These are phyloP conservation scores for Shiraia bambusicola DNA, from an alignment of 2,329 filamentous ascomycete genomes.

Conservation along the genomic window DNA sequence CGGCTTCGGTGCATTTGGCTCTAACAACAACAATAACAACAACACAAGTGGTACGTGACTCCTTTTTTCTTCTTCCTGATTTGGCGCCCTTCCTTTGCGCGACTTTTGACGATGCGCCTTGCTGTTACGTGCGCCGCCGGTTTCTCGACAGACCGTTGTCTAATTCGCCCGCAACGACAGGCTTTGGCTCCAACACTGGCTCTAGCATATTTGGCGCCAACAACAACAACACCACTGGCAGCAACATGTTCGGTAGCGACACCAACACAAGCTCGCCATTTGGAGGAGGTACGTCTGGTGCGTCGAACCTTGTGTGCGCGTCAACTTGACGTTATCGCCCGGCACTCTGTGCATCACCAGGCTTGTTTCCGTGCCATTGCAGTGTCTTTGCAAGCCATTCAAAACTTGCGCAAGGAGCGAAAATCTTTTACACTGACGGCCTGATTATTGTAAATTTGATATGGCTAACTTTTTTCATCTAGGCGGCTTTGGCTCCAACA, in stretches of 20 bases:
- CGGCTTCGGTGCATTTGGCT: conserved; percentile 47
- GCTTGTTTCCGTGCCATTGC: too few relatives aligned
- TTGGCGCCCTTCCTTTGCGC: conserved; percentile 18
- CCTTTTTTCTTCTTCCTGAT: conserved; percentile 19
- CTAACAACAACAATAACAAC: conserved; percentile 36
- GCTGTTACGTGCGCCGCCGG: conserved; percentile 29
- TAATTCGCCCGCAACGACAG: conserved; percentile 45
- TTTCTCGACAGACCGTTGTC: conserved; percentile 34
- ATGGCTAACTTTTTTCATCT: conserved; percentile 24
- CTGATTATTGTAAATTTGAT: neutral
- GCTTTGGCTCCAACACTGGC: conserved; percentile 43
- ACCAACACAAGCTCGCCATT: conserved; percentile 36
- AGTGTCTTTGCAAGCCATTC: too few relatives aligned
- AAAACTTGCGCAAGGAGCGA: neutral
- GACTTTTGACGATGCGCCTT: conserved; percentile 31
- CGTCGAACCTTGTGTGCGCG: conserved; percentile 36
- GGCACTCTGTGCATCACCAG: conserved; percentile 1
- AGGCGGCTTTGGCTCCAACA: conserved; percentile 40
- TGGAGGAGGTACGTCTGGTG: conserved; percentile 40
- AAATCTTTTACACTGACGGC: conserved; percentile 8
- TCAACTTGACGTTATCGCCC: conserved; percentile 28
- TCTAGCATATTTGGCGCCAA: conserved; percentile 40
- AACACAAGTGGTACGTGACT: conserved; percentile 55
- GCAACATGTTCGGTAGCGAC: conserved; percentile 36
- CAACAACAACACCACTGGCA: conserved; percentile 33